A percentile compares a stretch with the other conserved stretches of the same genome.
Evolutionary conservation across 768 basidiomycete species (phyloP).

Genomic region (Mycena vitilis): DNA sequence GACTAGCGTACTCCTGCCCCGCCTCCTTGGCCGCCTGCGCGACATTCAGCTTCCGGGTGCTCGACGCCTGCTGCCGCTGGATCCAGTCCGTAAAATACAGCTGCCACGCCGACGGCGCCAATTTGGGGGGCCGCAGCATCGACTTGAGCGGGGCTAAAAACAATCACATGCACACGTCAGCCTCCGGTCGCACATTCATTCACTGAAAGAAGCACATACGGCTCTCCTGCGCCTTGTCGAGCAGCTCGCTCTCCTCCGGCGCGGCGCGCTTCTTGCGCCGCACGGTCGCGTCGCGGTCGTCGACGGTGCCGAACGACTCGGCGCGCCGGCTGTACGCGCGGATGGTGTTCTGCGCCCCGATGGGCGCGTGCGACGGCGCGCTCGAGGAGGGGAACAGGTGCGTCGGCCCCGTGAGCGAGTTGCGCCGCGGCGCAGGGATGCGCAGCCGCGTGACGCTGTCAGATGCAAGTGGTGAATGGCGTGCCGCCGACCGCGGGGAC

Average conservation of each 20-base stretch:
- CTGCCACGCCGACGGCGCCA: slow-evolving; percentile 96
- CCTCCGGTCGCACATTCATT: no score
- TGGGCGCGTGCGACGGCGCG: slow-evolving; percentile 69
- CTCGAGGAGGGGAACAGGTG: slow-evolving; percentile 78
- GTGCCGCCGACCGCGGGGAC: slow-evolving; percentile 55
- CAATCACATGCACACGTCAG: no score
- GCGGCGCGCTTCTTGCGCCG: slow-evolving; percentile 48
- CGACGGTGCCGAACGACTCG: slow-evolving; percentile 69
- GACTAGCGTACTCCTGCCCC: slow-evolving; percentile 86
- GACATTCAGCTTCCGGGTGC: slow-evolving; percentile 89
- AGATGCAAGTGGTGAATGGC: slow-evolving; percentile 58
- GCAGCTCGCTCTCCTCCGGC: no score
- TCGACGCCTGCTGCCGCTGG: slow-evolving; percentile 83
- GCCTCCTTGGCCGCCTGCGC: slow-evolving; percentile 97
- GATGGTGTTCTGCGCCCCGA: slow-evolving; percentile 55
- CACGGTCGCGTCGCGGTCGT: slow-evolving; percentile 82
- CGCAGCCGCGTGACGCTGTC: slow-evolving; percentile 45
- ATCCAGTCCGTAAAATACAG: slow-evolving; percentile 97
- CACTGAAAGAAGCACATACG: slow-evolving; percentile 50
- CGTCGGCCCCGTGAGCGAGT: slow-evolving; percentile 56
- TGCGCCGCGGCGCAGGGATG: slow-evolving; percentile 52
- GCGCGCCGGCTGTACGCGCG: slow-evolving; percentile 75
- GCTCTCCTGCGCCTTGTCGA: slow-evolving; percentile 52
- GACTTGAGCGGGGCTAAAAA: slow-evolving; percentile 76
- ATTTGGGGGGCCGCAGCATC: slow-evolving; percentile 85